These are phyloP conservation scores for Phytophthora boehmeriae DNA, from an alignment of 352 stramenopile genomes.

Conservation along the genomic window DNA sequence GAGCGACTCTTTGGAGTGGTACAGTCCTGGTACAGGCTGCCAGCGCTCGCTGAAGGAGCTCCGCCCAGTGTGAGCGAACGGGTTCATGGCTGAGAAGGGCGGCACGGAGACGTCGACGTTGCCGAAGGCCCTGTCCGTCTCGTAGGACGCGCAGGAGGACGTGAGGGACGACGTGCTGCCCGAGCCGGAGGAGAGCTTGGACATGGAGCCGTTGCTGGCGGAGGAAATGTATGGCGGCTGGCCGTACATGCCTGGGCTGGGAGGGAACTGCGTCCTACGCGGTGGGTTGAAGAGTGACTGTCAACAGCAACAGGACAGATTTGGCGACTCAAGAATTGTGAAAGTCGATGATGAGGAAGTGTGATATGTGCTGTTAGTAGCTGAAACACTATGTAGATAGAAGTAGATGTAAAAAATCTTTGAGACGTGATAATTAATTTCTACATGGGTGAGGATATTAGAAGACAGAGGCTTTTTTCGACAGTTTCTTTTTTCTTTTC, in stretches of 20 bases:
- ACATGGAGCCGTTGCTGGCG: neutral
- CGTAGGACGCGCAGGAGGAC: constrained; percentile 31
- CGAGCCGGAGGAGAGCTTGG: constrained; percentile 11
- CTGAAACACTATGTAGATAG: no score
- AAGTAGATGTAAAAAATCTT: no score
- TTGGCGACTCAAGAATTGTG: neutral
- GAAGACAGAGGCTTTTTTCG: no score
- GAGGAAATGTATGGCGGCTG: no score
- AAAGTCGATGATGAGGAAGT: neutral
- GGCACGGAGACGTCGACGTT: constrained; percentile 52
- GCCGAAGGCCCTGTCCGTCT: constrained; percentile 24
- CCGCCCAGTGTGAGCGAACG: constrained; percentile 45
- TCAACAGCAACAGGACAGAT: neutral
- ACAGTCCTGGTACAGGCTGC: constrained; percentile 74
- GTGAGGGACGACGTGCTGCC: constrained; percentile 23
- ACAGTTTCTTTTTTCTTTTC: no score
- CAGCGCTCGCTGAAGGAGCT: constrained; percentile 48
- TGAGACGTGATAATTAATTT: no score
- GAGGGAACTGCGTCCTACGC: neutral
- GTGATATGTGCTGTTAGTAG: no score
- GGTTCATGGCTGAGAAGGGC: constrained; percentile 71
- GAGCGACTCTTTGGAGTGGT: constrained; percentile 86
- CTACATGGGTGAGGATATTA: no score
- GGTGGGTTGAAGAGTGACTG: constrained; percentile 17
- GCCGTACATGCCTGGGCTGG: no score